These are phyloP conservation scores for Cytospora paraplurivora DNA, from an alignment of 2,329 filamentous ascomycete species.

Conservation along the genomic window DNA sequence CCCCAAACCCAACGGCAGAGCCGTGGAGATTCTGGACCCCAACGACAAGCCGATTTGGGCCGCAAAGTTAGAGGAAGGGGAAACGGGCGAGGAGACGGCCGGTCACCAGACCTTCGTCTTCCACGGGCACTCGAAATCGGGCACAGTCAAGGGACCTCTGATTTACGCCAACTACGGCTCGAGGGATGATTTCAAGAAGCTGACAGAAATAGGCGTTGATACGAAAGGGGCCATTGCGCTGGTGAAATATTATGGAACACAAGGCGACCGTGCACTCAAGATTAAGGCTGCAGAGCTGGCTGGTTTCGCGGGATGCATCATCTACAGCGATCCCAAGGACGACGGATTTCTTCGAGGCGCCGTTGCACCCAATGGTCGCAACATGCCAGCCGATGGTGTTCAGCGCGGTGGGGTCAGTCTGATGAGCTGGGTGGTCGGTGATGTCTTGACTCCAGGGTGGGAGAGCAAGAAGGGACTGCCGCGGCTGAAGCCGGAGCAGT, in stretches of 20 bases:
- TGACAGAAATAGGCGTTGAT: constrained; percentile 72
- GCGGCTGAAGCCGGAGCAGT: constrained; percentile 69
- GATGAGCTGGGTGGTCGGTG: constrained; percentile 81
- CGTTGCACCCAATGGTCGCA: constrained; percentile 74
- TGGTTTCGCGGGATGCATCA: constrained; percentile 83
- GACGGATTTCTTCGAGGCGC: constrained; percentile 77
- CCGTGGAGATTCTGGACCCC: constrained; percentile 76
- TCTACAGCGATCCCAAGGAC: constrained; percentile 88
- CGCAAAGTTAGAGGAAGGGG: constrained; percentile 81
- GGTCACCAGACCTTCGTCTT: constrained; percentile 76
- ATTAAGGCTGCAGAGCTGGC: constrained; percentile 87
- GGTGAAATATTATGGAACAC: constrained; percentile 76
- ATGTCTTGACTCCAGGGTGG: constrained; percentile 89
- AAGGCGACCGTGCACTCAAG: constrained; percentile 75
- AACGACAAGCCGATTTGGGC: constrained; percentile 69
- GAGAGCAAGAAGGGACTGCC: constrained; percentile 67
- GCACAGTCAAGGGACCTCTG: constrained; percentile 81
- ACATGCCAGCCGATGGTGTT: constrained; percentile 78
- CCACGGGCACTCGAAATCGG: constrained; percentile 85
- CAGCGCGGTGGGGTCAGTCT: constrained; percentile 81
- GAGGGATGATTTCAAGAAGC: constrained; percentile 74
- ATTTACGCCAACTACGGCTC: constrained; percentile 94
- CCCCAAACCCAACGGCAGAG: constrained; percentile 73
- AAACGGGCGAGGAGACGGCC: constrained; percentile 62
- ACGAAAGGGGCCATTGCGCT: constrained; percentile 80